phyloP scores from a whole-genome alignment of 140 eudicot species.

The Erigeron philadelphicus region DNA sequence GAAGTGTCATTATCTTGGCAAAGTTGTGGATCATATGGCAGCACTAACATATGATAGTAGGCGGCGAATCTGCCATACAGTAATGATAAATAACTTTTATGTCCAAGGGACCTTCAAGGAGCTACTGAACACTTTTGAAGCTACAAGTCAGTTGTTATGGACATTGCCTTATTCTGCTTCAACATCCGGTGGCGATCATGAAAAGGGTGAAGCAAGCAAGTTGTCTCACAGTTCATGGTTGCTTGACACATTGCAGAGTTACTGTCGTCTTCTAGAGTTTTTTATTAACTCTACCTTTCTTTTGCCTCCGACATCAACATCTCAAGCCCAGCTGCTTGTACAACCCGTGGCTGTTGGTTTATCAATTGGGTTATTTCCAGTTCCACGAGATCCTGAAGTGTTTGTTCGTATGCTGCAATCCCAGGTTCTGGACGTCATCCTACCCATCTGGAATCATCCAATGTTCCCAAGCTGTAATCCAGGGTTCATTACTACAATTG shows the following conservation, averaged over 20 bases:
- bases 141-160: slow-evolving; percentile 97
- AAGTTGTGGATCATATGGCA: slow-evolving; percentile 87
- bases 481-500: slow-evolving; percentile 56
- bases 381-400: slow-evolving; percentile 87
- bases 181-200: slow-evolving; percentile 42
- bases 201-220: slow-evolving; percentile 51
- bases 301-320: slow-evolving; percentile 61
- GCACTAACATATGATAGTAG: slow-evolving; percentile 71
- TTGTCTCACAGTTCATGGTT: slow-evolving; percentile 65
- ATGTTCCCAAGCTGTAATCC: slow-evolving; percentile 80
- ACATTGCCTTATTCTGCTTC: slow-evolving; percentile 52
- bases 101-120: slow-evolving; percentile 95
- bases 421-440: slow-evolving; percentile 91
- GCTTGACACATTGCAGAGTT: slow-evolving; percentile 75
- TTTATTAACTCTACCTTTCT: slow-evolving; percentile 74
- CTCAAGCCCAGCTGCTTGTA: slow-evolving; percentile 93
- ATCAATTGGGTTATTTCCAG: slow-evolving; percentile 95
- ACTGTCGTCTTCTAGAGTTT: slow-evolving; percentile 74
- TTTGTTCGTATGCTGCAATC: slow-evolving; percentile 95
- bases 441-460: slow-evolving; percentile 92
- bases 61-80: slow-evolving; percentile 69
- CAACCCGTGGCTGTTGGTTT: slow-evolving; percentile 95
- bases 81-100: slow-evolving; percentile 84
- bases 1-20: slow-evolving; percentile 97
- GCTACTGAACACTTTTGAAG: slow-evolving; percentile 93